phyloP scores from a whole-genome alignment of 2,329 filamentous ascomycete genomes.

The Exophiala lecanii-corni region DNA sequence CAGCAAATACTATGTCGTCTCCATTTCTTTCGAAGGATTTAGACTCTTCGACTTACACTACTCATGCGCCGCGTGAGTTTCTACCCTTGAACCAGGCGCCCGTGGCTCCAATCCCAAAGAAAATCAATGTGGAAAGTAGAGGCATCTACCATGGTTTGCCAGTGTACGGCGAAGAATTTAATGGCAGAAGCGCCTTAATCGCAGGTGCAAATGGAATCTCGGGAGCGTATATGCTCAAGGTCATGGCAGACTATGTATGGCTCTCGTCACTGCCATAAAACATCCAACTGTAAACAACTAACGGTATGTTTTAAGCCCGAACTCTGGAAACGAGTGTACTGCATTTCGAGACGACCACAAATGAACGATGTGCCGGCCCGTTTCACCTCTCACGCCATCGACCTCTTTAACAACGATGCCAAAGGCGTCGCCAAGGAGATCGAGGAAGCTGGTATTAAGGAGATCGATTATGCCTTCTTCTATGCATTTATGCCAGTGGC shows the following conservation, averaged over 20 bases:
- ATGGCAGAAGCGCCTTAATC: conserved; percentile 46
- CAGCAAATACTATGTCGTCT: too few relatives aligned
- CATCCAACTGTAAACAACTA: conserved; percentile 47
- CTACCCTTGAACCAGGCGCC: too few relatives aligned
- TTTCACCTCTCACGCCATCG: too few relatives aligned
- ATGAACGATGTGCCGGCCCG: too few relatives aligned
- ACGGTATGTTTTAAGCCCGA: conserved; percentile 28
- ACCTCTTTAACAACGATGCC: conserved; percentile 29
- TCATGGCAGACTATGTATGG: too few relatives aligned
- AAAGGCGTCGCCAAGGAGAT: conserved; percentile 26
- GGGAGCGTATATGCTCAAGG: conserved; percentile 47
- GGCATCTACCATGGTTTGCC: conserved; percentile 49
- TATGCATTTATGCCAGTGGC: conserved; percentile 49
- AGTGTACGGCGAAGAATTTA: conserved; percentile 33
- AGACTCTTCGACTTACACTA: too few relatives aligned
- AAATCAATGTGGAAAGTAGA: background rate
- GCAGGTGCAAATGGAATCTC: conserved; percentile 52
- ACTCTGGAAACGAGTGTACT: conserved; percentile 32
- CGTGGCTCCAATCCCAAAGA: too few relatives aligned
- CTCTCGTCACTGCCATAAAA: conserved; percentile 41
- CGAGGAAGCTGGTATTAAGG: conserved; percentile 25
- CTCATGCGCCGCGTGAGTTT: too few relatives aligned
- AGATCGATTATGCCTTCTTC: conserved; percentile 47
- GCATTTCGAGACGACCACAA: conserved; percentile 37
- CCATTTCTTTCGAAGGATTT: too few relatives aligned